phyloP scores from a whole-genome alignment of 257 asterid species.

The Linaria vulgaris region DNA sequence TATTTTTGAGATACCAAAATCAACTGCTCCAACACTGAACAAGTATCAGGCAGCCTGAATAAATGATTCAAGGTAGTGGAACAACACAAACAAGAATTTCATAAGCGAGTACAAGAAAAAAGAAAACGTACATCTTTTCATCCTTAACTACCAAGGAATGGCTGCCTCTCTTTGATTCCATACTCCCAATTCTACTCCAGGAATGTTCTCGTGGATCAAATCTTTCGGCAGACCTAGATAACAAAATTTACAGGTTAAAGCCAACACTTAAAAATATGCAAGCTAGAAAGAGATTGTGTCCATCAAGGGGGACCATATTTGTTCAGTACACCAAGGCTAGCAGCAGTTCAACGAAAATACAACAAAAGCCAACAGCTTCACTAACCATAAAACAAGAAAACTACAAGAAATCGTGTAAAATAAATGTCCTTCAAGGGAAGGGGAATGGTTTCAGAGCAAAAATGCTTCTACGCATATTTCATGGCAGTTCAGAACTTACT shows the following conservation, averaged over 20 bases:
- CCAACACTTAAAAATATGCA: background rate
- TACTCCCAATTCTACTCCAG: constrained; percentile 61
- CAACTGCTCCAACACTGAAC: background rate
- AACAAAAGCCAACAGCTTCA: background rate
- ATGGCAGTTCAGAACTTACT: constrained; percentile 44
- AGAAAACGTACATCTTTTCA: constrained; percentile 61
- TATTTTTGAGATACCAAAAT: too few species aligned
- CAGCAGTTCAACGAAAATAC: background rate
- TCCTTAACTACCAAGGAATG: constrained; percentile 63
- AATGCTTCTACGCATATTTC: background rate
- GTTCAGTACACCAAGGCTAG: background rate
- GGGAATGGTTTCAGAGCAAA: too few species aligned
- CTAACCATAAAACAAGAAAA: background rate
- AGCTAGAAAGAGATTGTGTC: background rate
- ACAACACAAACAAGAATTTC: background rate
- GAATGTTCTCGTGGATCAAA: constrained; percentile 87
- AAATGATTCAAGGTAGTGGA: background rate
- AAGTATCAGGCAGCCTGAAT: background rate
- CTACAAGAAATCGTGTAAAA: background rate
- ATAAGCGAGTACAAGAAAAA: background rate
- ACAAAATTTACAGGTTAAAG: constrained; percentile 24
- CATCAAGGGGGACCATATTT: constrained; percentile 5
- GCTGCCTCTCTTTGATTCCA: constrained; percentile 63
- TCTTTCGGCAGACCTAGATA: constrained; percentile 75
- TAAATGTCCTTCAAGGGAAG: background rate